Percentiles rank a stretch among this genome's conserved stretches.
Evolutionary conservation across 441 rosid species (phyloP).

Genomic region (Euphorbia schlechtendalii): DNA sequence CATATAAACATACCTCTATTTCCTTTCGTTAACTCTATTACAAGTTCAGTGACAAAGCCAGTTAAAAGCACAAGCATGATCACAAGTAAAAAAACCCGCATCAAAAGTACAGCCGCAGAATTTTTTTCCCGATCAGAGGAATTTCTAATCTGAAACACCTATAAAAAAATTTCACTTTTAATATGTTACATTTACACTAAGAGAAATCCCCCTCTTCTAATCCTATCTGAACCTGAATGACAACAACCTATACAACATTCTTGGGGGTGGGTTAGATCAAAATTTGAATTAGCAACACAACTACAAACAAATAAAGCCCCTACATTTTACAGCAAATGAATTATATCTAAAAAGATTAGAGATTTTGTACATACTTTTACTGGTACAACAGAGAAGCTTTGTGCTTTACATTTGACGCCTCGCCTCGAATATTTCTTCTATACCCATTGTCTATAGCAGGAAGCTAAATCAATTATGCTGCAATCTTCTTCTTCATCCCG

Average conservation of each 20-base stretch:
- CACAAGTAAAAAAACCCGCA: no score
- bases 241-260: slow-evolving; percentile 44
- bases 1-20: no score
- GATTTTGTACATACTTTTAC: slow-evolving; percentile 45
- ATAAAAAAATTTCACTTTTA: slow-evolving; percentile 13
- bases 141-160: slow-evolving; percentile 21
- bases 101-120: no score
- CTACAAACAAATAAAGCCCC: no score
- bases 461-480: no score
- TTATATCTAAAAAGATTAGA: slow-evolving; percentile 48
- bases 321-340: slow-evolving; percentile 42
- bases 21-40: no score
- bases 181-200: slow-evolving; percentile 30
- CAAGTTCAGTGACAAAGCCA: no score
- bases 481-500: no score
- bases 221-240: slow-evolving; percentile 31
- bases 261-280: slow-evolving; percentile 27
- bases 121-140: slow-evolving; percentile 12
- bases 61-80: no score
- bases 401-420: slow-evolving; percentile 25
- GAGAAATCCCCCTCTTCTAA: slow-evolving; percentile 22
- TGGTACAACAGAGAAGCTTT: slow-evolving; percentile 28
- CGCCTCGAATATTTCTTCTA: no score
- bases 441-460: no score
- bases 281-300: no score